Conservation (phyloP, 116 monocot genomes). For the Cymodocea nodosa region DNA sequence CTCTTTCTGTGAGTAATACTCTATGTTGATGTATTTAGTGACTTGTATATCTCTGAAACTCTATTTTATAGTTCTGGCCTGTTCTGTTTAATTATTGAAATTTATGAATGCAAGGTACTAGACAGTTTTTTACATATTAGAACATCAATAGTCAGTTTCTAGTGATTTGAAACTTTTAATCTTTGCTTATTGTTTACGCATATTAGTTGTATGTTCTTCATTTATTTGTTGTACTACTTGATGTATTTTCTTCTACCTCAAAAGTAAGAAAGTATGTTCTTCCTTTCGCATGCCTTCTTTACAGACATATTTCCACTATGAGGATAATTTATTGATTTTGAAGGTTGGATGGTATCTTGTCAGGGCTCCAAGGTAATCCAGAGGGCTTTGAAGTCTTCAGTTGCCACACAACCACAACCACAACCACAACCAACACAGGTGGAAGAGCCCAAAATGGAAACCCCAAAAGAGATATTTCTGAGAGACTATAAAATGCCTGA, state of each 20-base stretch:
- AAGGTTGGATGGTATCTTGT: conserved; percentile 1
- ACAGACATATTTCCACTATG: background rate
- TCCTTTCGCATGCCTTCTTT: background rate
- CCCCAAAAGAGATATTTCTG: conserved; percentile 82
- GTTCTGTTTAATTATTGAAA: background rate
- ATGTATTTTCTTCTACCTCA: background rate
- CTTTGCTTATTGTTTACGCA: no score
- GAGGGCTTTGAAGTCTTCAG: conserved; percentile 44
- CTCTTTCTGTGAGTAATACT: conserved; percentile 28
- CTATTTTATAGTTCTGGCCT: background rate
- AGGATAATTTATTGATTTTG: background rate
- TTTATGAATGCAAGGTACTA: background rate
- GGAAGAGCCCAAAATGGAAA: conserved; percentile 78
- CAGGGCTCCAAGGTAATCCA: conserved; percentile 35
- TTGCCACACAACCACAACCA: conserved; percentile 29
- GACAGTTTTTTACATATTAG: background rate
- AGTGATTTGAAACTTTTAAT: no score
- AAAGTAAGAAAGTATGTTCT: background rate
- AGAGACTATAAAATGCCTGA: conserved; percentile 90
- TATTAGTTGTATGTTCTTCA: no score
- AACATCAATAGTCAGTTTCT: no score
- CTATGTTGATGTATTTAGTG: no score
- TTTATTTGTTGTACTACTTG: no score
- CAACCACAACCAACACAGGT: conserved; percentile 32
- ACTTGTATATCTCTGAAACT: background rate